Base-by-base conservation (phyloP, 495 filamentous ascomycete species). In the Aspergillus funiculosus region DNA sequence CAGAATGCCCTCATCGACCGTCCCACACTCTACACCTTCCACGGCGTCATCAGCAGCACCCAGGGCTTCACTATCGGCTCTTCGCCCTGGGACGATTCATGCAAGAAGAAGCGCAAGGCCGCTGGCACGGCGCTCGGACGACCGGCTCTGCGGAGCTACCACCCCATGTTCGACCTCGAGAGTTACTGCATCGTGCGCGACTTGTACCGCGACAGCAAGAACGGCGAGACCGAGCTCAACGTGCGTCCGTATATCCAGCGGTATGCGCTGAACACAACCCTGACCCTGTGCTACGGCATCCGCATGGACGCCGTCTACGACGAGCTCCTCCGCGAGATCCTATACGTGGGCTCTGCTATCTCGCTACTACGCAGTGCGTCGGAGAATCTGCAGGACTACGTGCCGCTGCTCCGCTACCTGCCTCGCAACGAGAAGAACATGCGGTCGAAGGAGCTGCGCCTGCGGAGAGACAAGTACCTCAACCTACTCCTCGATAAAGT, bases 231-330 rank as follows among this genome's bases (percentile, higher is more conserved):
- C 1, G 68, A 74, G 47, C 18, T 76, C 13, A 64, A 63, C 27
- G 39, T 69, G 4, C 52, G 64, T 2, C 68, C 68, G 0, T 73
- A 73, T 32, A 66, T 74, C 24, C 71, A 75, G 46, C 63, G 73
- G 5, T 72, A 68, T 43, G 72, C 72, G 3, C 58, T 78, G 10
- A 78, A 76, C 43, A 74, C 71, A 0, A 74, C 67, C 0, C 46
- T 78, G 18, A 78, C 73, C 0, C 61, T 77, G 6, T 75, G 72
- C 59, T 78, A 76, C 36, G 75, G 75, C 1, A 72, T 76, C 25
- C 70, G 73, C n/a, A 76, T 78, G 66, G 72, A 75, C 31, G 64
- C 56, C 4, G 67, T 74, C 1, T 71, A 70, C 45, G 73, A 76
- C 38, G 64, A 64, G 0, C 59, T 76, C 0, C 51, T 78, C 1